Base-by-base conservation (phyloP, 371 early-diverging fungal genomes). In the Mortierella sp. region DNA sequence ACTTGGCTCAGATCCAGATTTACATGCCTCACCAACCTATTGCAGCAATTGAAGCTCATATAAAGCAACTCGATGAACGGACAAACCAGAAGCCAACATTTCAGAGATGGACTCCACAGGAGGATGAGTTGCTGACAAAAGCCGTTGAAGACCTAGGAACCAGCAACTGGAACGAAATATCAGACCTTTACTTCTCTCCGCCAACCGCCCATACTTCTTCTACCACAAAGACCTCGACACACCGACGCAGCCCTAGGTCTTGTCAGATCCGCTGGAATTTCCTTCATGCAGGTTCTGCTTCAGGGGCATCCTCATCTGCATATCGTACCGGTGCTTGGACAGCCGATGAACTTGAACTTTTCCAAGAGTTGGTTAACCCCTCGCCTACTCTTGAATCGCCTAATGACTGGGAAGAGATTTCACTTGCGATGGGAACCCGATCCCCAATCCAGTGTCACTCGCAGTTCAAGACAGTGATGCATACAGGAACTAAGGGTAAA, bases 181-280 rank as follows among this genome's bases (percentile, higher is more conserved):
- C 68, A 57, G 72, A 68, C 18, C 4, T 30, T 9, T 72, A 71
- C 45, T 76, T 76, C 35, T 65, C 65, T 6, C 30, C 62, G 10
- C 4, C 45, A 45, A 45, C 45, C 45, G 18, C 12, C 18, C 45
- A 12, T 18, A 18, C 39, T 35, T 37, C 28, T n/a, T n/a, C n/a
- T 16, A 26, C 62, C 57, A 18, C 32, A 14, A 47, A 22, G 10
- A 10, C 35, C 12, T 22, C 47, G 20, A 5, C 24, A 59, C 32
- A 32, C 11, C 59, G 59, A 35, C 45, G 45, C 45, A 76, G 71
- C 37, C 67, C 76, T 5, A 58, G 76, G 10, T 70, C 76, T 5
- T 76, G 76, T 59, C 70, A 76, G 60, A 76, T 76, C 52, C 66
- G 71, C 1, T 76, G 71, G 71, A 70, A 71, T 28, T 76, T 76